phyloP scores from a whole-genome alignment of 2,329 filamentous ascomycete genomes.

The Phialocephala subalpina region DNA sequence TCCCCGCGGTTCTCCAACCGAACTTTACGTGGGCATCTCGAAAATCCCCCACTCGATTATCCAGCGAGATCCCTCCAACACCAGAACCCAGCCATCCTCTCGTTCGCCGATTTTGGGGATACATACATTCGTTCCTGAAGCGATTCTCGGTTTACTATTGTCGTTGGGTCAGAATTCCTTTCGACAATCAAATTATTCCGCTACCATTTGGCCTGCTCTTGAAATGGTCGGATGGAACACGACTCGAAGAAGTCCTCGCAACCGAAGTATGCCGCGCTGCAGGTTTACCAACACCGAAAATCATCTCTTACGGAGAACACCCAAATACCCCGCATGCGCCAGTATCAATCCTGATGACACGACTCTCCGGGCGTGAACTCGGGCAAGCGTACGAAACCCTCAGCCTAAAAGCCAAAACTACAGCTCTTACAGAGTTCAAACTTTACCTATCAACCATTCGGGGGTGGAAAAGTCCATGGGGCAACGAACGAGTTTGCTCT shows the following conservation, averaged over 20 bases:
- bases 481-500: constrained; percentile 28
- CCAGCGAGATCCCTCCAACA: constrained; percentile 37
- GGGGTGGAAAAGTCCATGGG: constrained; percentile 43
- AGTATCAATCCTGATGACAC: constrained; percentile 52
- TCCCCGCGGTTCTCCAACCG: constrained; percentile 18
- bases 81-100: constrained; percentile 33
- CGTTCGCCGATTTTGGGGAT: constrained; percentile 38
- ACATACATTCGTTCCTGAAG: constrained; percentile 43
- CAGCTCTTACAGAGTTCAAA: constrained; percentile 47
- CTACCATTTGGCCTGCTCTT: constrained; percentile 49
- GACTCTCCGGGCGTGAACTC: constrained; percentile 46
- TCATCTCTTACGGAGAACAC: constrained; percentile 47
- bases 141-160: constrained; percentile 45
- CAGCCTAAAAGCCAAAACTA: constrained; percentile 40
- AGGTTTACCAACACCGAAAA: constrained; percentile 46
- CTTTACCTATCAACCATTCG: constrained; percentile 47
- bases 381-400: constrained; percentile 42
- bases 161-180: constrained; percentile 39
- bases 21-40: constrained; percentile 32
- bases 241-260: constrained; percentile 46
- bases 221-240: constrained; percentile 49
- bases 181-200: constrained; percentile 44
- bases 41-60: constrained; percentile 27
- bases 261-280: constrained; percentile 47
- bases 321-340: constrained; percentile 39